Percentiles rank a stretch among this genome's conserved stretches.
Conservation (phyloP, 2,329 filamentous ascomycete genomes). For the Colletotrichum camelliae region DNA sequence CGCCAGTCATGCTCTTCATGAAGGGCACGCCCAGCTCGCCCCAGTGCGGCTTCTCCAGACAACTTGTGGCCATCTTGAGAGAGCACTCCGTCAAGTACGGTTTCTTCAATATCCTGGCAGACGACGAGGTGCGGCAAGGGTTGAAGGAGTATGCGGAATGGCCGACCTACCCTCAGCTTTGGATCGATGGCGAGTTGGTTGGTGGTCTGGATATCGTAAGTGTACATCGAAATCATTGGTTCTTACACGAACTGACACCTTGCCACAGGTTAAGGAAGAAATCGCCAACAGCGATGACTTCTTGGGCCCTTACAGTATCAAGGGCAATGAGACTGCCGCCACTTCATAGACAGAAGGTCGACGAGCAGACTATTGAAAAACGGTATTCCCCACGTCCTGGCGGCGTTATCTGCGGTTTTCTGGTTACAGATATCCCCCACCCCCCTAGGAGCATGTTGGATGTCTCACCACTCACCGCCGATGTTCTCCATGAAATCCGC, state of each 20-base stretch:
- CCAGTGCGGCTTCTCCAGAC: constrained; percentile 91
- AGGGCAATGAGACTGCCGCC: constrained; percentile 44
- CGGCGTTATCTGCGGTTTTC: background rate
- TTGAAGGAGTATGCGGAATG: constrained; percentile 98
- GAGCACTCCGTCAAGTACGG: constrained; percentile 95
- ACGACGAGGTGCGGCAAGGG: constrained; percentile 95
- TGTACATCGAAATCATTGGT: constrained; percentile 21
- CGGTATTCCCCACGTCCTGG: background rate
- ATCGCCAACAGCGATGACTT: constrained; percentile 84
- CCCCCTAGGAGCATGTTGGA: background rate
- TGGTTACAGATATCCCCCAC: background rate
- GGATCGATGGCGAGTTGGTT: constrained; percentile 87
- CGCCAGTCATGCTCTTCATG: constrained; percentile 98
- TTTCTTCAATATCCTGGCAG: constrained; percentile 98
- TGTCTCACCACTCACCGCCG: background rate
- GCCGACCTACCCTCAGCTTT: constrained; percentile 97
- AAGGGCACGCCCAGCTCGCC: constrained; percentile 90
- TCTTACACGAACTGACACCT: background rate
- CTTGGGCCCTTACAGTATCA: constrained; percentile 73
- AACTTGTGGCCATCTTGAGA: constrained; percentile 84
- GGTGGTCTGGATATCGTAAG: constrained; percentile 95
- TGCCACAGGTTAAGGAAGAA: constrained; percentile 85
- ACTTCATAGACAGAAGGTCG: constrained; percentile 24
- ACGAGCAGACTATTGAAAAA: background rate
- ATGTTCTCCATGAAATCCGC: background rate